Percentiles rank a stretch among this genome's conserved stretches.
These are phyloP conservation scores for Blastobotrys buckinghamii DNA, from an alignment of 1,139 yeast species.

Conservation along the genomic window DNA sequence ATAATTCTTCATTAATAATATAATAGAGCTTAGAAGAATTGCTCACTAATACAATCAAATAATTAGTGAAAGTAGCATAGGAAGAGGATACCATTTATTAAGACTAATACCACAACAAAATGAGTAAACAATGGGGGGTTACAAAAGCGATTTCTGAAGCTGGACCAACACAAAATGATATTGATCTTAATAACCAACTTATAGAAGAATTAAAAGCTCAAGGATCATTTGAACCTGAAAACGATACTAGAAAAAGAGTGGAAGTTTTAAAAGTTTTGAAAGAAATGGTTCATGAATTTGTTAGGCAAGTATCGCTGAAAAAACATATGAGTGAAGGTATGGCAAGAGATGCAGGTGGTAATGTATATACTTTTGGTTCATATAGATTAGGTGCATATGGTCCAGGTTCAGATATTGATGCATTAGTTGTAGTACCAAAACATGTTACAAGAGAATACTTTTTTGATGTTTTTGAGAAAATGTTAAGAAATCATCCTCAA, in stretches of 20 bases:
- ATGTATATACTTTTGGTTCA: constrained; percentile 91
- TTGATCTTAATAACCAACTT: constrained; percentile 63
- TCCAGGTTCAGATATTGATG: constrained; percentile 97
- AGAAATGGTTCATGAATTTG: constrained; percentile 70
- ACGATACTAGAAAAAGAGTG: constrained; percentile 70
- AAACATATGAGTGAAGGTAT: constrained; percentile 95
- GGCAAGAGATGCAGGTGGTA: constrained; percentile 97
- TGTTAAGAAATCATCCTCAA: constrained; percentile 67
- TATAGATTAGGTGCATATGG: constrained; percentile 94
- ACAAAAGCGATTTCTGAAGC: constrained; percentile 84
- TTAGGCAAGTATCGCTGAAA: constrained; percentile 65
- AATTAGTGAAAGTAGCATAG: too few relatives aligned
- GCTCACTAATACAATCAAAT: too few relatives aligned
- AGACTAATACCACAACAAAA: too few relatives aligned
- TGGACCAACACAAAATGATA: constrained; percentile 79
- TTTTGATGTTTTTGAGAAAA: constrained; percentile 66
- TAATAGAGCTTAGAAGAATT: too few relatives aligned
- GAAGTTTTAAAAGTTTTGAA: constrained; percentile 69
- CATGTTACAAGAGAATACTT: constrained; percentile 91
- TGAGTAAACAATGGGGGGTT: constrained; percentile 48
- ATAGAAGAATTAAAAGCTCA: constrained; percentile 74
- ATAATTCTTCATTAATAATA: too few relatives aligned
- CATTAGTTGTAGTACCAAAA: constrained; percentile 90
- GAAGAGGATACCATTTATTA: too few relatives aligned
- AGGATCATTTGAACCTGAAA: constrained; percentile 84